Evolutionary conservation across 441 rosid genomes (phyloP).

Genomic region (Omphalea diandra): DNA sequence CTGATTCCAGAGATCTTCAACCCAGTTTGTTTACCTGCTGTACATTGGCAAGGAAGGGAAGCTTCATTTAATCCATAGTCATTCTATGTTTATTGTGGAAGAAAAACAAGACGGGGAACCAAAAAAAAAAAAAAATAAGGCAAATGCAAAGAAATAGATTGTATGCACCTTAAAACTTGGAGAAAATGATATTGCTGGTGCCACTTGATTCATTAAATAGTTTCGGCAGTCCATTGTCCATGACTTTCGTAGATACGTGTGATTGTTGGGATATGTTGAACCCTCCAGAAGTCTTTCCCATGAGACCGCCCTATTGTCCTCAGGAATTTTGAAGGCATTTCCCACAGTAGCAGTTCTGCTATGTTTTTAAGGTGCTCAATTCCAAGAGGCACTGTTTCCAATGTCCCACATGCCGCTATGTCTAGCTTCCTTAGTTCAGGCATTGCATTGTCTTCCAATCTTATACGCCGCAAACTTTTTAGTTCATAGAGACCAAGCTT

Average conservation of each 20-base stretch:
- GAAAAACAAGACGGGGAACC: background rate
- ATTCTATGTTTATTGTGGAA: background rate
- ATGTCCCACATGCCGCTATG: background rate
- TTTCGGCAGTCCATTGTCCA: slow-evolving; percentile 6
- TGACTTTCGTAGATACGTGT: background rate
- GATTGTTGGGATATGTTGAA: slow-evolving; percentile 14
- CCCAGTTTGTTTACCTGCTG: no score
- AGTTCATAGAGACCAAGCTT: background rate
- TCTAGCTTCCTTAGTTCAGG: slow-evolving; percentile 9
- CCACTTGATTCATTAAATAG: background rate
- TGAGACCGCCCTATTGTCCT: background rate
- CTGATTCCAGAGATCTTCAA: no score
- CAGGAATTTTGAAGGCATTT: slow-evolving; percentile 11
- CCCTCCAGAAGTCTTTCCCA: slow-evolving; percentile 13
- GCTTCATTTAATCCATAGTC: no score
- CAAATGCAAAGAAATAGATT: no score
- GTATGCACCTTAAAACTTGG: no score
- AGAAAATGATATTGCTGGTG: background rate
- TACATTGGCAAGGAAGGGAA: no score
- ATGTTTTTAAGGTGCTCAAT: slow-evolving; percentile 9
- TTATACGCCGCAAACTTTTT: background rate
- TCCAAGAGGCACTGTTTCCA: slow-evolving; percentile 11
- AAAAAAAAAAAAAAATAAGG: no score
- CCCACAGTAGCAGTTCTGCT: slow-evolving; percentile 1
- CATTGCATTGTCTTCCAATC: slow-evolving; percentile 10